Conservation (phyloP, 2,329 filamentous ascomycete genomes). For the Colletotrichum navitas region DNA sequence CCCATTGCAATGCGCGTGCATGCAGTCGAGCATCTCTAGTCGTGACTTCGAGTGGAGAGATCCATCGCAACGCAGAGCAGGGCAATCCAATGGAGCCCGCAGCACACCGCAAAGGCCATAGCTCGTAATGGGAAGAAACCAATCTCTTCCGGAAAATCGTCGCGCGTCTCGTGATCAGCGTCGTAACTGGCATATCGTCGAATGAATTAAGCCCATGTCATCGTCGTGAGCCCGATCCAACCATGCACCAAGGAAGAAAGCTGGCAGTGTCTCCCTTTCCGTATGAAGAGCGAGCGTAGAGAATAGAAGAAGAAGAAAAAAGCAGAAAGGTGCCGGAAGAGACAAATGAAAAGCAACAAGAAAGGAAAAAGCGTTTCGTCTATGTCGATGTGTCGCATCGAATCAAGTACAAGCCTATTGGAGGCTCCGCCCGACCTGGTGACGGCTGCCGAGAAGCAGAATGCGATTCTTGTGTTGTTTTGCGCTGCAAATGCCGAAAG, state of each 20-base stretch:
- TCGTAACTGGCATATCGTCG: slow-evolving; percentile 35
- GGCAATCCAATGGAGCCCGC: background rate
- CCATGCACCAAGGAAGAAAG: slow-evolving; percentile 23
- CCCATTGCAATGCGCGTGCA: slow-evolving; percentile 29
- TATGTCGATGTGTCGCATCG: slow-evolving; percentile 42
- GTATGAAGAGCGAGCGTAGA: slow-evolving; percentile 29
- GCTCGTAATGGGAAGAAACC: slow-evolving; percentile 20
- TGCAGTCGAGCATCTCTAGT: slow-evolving; percentile 25
- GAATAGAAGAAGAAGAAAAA: slow-evolving; percentile 12
- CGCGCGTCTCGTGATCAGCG: slow-evolving; percentile 34
- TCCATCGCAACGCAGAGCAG: background rate
- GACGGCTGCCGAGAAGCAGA: slow-evolving; percentile 43
- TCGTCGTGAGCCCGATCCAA: slow-evolving; percentile 38
- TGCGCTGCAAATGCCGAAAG: slow-evolving; percentile 38
- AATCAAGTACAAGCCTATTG: slow-evolving; percentile 42
- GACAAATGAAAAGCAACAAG: slow-evolving; percentile 27
- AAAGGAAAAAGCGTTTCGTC: slow-evolving; percentile 35
- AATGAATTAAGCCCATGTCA: slow-evolving; percentile 26
- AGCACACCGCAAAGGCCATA: slow-evolving; percentile 9
- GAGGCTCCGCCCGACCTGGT: slow-evolving; percentile 40
- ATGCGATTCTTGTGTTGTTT: slow-evolving; percentile 41
- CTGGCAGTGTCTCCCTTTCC: background rate
- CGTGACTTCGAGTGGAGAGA: slow-evolving; percentile 1
- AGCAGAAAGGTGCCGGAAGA: slow-evolving; percentile 14
- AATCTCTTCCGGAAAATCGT: slow-evolving; percentile 25